Evolutionary conservation across 768 basidiomycete species (phyloP), one percentile per base, ranked within the genome.

Genomic region (Leccinum longicurvipes): DNA sequence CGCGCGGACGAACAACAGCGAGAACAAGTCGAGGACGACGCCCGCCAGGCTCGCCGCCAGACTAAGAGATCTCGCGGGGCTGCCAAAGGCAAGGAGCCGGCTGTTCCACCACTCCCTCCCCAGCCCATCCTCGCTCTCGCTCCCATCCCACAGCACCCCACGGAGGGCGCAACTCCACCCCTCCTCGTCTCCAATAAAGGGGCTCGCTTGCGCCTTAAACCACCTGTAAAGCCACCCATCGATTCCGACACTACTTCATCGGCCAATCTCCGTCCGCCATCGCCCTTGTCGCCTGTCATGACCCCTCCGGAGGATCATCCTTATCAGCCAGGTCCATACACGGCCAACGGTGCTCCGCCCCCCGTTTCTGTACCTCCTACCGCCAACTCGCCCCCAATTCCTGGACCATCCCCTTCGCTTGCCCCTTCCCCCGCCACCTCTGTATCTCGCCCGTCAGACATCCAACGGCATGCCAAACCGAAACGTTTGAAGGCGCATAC

Each of bases 401-500:
- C 63, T 29, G 68, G 56, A 1, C 69, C 58, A 28, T 67, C 69
- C 1, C 63, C 64, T 1, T 51, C 62, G 3, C 53, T 64, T 12
- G 29, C 53, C 2, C 27, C 58, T 1, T 64, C 70, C 0, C 60
- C 67, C 10, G 61, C 58, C 27, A 47, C 59, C 1, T 56, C 66
- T 8, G 56, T 62, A 8, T 61, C 67, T n/a, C 64, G 69, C 5
- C 66, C 67, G 10, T 62, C 66, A 6, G 63, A 69, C 7, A 62
- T 61, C 25, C 74, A 65, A 53, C 68, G 82, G 9, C 76, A 77
- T 28, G 78, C 80, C 9, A 91, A 89, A 61, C 85, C 88, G 1
- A 93, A 92, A 58, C 78, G 89, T 6, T 73, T 90, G 23, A 91
- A 91, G 68, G 84, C 89, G 42, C 89, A 91, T 65, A 88, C 86